Percentiles rank a stretch among this genome's conserved stretches.
These are phyloP conservation scores for Akanthomyces dipterigenus DNA, from an alignment of 2,329 filamentous ascomycete genomes.

Conservation along the genomic window DNA sequence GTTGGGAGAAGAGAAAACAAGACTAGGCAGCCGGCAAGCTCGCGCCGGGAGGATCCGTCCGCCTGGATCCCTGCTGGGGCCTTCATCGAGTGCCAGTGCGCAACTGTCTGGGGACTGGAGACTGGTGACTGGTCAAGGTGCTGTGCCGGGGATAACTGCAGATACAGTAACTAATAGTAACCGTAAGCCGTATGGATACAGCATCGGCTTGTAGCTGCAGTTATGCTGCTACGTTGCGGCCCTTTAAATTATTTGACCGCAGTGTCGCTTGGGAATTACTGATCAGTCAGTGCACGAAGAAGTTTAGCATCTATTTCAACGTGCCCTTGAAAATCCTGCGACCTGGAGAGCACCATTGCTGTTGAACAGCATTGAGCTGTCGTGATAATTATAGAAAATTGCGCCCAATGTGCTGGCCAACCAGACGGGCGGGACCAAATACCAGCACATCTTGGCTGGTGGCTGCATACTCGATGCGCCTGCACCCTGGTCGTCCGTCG, in stretches of 20 bases:
- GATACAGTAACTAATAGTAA: too few species aligned
- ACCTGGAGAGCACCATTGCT: not conserved
- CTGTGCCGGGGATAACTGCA: too few species aligned
- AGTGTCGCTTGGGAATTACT: too few species aligned
- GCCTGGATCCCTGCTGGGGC: slow-evolving; percentile 1
- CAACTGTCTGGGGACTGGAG: too few species aligned
- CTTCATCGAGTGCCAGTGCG: not conserved
- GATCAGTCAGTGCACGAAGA: too few species aligned
- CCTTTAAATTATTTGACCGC: too few species aligned
- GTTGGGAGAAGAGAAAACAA: slow-evolving; percentile 6
- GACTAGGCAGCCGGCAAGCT: not conserved
- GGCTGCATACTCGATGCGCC: not conserved
- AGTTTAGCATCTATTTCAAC: too few species aligned
- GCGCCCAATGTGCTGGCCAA: not conserved
- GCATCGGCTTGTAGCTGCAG: too few species aligned
- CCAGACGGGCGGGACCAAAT: not conserved
- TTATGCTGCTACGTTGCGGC: too few species aligned
- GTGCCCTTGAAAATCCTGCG: too few species aligned
- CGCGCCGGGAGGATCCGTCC: slow-evolving; percentile 6
- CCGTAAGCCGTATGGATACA: too few species aligned
- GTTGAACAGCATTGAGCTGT: not conserved
- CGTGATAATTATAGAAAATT: not conserved
- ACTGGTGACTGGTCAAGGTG: too few species aligned
- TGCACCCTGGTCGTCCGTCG: not conserved
- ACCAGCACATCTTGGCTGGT: not conserved